A percentile compares a stretch with the other conserved stretches of the same genome.
Evolutionary conservation across 805 yeast species (phyloP).

Genomic region (Barnettozyma botsteinii): DNA sequence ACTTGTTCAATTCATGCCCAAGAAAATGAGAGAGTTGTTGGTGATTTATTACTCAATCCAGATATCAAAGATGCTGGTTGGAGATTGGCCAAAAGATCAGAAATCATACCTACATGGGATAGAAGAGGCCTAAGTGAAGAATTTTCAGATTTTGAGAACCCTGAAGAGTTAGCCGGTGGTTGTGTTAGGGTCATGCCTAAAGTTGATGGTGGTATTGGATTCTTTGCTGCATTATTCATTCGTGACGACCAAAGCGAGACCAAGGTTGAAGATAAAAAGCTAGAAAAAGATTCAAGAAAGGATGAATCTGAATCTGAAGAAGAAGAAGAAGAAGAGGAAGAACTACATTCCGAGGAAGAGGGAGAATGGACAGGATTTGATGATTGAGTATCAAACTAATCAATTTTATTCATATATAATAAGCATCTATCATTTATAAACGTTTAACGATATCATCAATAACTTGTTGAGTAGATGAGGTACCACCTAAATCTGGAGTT

Average conservation of each 20-base stretch:
- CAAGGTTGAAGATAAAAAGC: constrained; percentile 5
- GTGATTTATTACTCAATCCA: constrained; percentile 63
- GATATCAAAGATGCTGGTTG: constrained; percentile 68
- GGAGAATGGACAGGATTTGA: constrained; percentile 34
- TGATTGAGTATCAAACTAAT: constrained; percentile 3
- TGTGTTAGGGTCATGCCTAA: constrained; percentile 83
- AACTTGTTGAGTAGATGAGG: constrained; percentile 80
- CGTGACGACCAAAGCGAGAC: constrained; percentile 31
- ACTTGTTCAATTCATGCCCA: constrained; percentile 93
- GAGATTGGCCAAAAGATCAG: constrained; percentile 49
- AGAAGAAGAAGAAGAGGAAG: constrained; percentile 2
- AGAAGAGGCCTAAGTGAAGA: constrained; percentile 76
- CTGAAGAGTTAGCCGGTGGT: constrained; percentile 65
- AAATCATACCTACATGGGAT: constrained; percentile 81
- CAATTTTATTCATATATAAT: neutral
- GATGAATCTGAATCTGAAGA: neutral
- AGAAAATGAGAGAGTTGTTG: constrained; percentile 91
- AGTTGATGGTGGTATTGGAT: constrained; percentile 97
- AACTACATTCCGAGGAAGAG: constrained; percentile 7
- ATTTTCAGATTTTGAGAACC: constrained; percentile 43
- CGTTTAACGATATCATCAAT: constrained; percentile 64
- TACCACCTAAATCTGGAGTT: constrained; percentile 96
- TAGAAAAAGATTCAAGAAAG: neutral
- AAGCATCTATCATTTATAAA: constrained; percentile 12
- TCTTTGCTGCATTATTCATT: constrained; percentile 91